phyloP scores from a whole-genome alignment of 176 grass and related monocot genomes.

The Pontederia paniculata region DNA sequence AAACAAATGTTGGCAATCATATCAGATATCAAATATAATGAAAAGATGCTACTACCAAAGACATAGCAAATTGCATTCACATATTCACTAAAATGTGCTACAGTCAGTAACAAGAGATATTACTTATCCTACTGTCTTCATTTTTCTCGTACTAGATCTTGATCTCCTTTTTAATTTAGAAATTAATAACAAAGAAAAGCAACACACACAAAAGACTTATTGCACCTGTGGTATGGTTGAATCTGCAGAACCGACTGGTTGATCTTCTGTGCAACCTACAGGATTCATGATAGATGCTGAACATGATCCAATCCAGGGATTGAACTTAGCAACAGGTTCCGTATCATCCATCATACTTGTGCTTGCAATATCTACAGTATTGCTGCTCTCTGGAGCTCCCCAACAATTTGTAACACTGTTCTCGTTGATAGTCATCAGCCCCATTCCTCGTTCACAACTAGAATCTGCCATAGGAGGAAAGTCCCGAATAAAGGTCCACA shows the following conservation, averaged over 20 bases:
- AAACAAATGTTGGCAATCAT: too few species aligned
- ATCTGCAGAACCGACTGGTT: conserved; percentile 28
- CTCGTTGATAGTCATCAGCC: conserved; percentile 83
- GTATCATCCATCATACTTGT: conserved; percentile 23
- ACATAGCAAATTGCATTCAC: too few species aligned
- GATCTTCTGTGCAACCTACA: conserved; percentile 29
- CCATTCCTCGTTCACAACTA: conserved; percentile 53
- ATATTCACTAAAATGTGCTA: too few species aligned
- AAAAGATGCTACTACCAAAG: too few species aligned
- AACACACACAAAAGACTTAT: conserved; percentile 7
- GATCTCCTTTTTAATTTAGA: too few species aligned
- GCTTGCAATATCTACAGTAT: conserved; percentile 28
- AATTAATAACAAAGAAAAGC: too few species aligned
- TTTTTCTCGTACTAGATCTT: too few species aligned
- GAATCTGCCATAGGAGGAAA: conserved; percentile 52
- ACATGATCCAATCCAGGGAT: conserved; percentile 41
- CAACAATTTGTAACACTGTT: conserved; percentile 40
- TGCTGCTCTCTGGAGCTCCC: conserved; percentile 29
- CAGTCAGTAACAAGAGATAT: too few species aligned
- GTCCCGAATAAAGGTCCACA: conserved; percentile 73
- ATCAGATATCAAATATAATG: too few species aligned
- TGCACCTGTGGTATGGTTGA: conserved; percentile 42
- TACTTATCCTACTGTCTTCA: too few species aligned
- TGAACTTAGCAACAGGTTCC: conserved; percentile 28
- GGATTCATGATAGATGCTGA: conserved; percentile 30